A percentile compares a stretch with the other conserved stretches of the same genome.
These are phyloP conservation scores for Rhytidhysteron rufulum DNA, from an alignment of 2,329 filamentous ascomycete genomes.

Conservation along the genomic window DNA sequence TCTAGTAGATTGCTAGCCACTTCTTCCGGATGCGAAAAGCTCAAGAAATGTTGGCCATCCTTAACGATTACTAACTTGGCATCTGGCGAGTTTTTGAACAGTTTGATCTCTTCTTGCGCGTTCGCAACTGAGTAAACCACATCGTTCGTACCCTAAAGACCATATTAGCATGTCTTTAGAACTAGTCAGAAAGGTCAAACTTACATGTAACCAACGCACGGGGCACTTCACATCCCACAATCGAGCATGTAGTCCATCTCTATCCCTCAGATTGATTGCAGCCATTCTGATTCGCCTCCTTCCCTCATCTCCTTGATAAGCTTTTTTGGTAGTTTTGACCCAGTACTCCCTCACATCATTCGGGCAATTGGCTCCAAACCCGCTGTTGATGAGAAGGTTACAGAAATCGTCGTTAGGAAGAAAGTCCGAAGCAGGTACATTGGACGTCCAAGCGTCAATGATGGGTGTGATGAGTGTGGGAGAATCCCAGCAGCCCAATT, in stretches of 20 bases:
- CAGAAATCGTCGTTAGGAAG: conserved; percentile 40
- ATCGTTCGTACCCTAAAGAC: conserved; percentile 37
- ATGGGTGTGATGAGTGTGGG: conserved; percentile 27
- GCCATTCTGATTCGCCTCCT: conserved; percentile 46
- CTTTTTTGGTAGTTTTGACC: conserved; percentile 41
- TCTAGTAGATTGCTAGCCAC: conserved; percentile 35
- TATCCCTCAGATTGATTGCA: conserved; percentile 46
- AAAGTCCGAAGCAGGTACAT: conserved; percentile 40
- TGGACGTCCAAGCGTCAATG: conserved; percentile 40
- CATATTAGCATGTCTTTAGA: not conserved
- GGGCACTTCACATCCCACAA: conserved; percentile 48
- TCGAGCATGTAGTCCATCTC: conserved; percentile 46
- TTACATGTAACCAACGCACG: conserved; percentile 48
- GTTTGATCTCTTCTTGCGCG: conserved; percentile 46
- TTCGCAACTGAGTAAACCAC: conserved; percentile 41
- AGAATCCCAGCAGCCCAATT: conserved; percentile 49
- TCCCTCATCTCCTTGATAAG: conserved; percentile 50
- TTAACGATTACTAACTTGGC: conserved; percentile 42
- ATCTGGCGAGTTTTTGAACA: conserved; percentile 44
- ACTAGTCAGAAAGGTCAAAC: conserved; percentile 5
- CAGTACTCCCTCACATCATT: conserved; percentile 41
- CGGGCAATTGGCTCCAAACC: conserved; percentile 42
- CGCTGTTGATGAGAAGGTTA: conserved; percentile 44
- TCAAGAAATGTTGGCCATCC: conserved; percentile 50
- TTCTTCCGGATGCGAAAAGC: conserved; percentile 43